These are phyloP conservation scores for Gossypium raimondii DNA, from an alignment of 345 rosid genomes.

Conservation along the genomic window DNA sequence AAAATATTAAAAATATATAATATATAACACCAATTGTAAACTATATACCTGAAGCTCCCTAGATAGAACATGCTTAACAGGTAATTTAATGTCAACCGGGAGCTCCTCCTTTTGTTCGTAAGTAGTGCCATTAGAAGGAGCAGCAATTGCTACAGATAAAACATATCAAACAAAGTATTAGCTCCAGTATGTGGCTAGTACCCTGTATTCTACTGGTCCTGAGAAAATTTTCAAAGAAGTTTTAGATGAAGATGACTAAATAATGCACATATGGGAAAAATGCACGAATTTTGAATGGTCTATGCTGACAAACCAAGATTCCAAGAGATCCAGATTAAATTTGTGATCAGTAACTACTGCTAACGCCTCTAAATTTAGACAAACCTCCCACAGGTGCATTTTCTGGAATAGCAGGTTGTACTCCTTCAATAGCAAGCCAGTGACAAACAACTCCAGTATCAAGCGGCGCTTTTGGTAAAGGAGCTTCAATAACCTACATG, in stretches of 20 bases:
- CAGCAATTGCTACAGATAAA: slow-evolving; percentile 55
- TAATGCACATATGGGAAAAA: not conserved
- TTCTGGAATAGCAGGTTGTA: slow-evolving; percentile 94
- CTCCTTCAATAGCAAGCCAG: slow-evolving; percentile 99
- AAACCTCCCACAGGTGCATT: slow-evolving; percentile 88
- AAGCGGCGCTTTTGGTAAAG: slow-evolving; percentile 92
- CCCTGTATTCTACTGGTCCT: slow-evolving; percentile 4
- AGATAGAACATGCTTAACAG: slow-evolving; percentile 80
- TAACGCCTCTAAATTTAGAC: slow-evolving; percentile 21
- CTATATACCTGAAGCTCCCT: slow-evolving; percentile 82
- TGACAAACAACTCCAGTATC: slow-evolving; percentile 80
- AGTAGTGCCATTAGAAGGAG: slow-evolving; percentile 55
- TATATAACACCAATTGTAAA: not conserved
- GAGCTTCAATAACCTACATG: slow-evolving; percentile 86
- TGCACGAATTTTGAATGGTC: not conserved
- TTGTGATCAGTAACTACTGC: slow-evolving; percentile 12
- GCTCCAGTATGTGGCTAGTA: slow-evolving; percentile 4
- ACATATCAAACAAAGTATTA: slow-evolving; percentile 21
- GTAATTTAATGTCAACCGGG: slow-evolving; percentile 78
- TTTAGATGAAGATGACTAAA: not conserved
- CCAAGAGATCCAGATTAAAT: not conserved
- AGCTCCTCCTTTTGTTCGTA: slow-evolving; percentile 62
- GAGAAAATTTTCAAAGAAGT: not conserved
- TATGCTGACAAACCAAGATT: not conserved
- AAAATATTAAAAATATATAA: slow-evolving; percentile 10